Conservation (phyloP, 2,329 filamentous ascomycete genomes). For the Colletotrichum magnum region DNA sequence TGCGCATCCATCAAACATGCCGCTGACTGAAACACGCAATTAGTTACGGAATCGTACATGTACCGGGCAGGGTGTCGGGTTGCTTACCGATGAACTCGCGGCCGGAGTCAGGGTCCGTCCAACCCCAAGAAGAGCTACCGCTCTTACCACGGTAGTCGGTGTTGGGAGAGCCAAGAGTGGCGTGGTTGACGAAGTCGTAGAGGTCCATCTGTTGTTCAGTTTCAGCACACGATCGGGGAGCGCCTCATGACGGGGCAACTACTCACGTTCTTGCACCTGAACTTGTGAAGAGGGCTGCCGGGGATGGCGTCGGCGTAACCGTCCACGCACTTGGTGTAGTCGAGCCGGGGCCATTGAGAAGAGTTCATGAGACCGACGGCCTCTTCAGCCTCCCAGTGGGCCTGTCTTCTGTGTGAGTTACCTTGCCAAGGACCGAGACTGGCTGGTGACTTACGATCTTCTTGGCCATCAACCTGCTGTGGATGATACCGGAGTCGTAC, state of each 20-base stretch:
- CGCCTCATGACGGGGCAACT: background rate
- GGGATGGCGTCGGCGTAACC: slow-evolving; percentile 43
- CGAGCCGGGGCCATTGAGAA: slow-evolving; percentile 43
- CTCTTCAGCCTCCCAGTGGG: slow-evolving; percentile 41
- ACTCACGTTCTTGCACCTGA: slow-evolving; percentile 43
- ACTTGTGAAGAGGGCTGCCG: slow-evolving; percentile 43
- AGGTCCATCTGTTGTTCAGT: slow-evolving; percentile 55
- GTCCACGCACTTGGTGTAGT: slow-evolving; percentile 44
- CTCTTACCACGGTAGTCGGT: slow-evolving; percentile 41
- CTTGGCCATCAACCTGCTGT: slow-evolving; percentile 43
- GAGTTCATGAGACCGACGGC: slow-evolving; percentile 44
- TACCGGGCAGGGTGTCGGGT: too few species aligned
- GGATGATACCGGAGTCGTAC: slow-evolving; percentile 44
- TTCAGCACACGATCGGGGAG: background rate
- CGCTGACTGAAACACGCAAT: slow-evolving; percentile 31
- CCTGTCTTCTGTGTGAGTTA: background rate
- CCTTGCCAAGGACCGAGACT: too few species aligned
- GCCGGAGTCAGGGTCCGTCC: slow-evolving; percentile 56
- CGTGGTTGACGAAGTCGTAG: slow-evolving; percentile 68
- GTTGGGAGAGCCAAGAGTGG: slow-evolving; percentile 61
- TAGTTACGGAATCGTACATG: too few species aligned
- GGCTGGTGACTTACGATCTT: slow-evolving; percentile 32
- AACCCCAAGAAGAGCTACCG: slow-evolving; percentile 56
- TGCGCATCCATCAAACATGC: slow-evolving; percentile 56
- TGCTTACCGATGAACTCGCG: slow-evolving; percentile 42